These are phyloP conservation scores for Cylindrodendrum hubeiense DNA, from an alignment of 2,329 filamentous ascomycete species.

Conservation along the genomic window DNA sequence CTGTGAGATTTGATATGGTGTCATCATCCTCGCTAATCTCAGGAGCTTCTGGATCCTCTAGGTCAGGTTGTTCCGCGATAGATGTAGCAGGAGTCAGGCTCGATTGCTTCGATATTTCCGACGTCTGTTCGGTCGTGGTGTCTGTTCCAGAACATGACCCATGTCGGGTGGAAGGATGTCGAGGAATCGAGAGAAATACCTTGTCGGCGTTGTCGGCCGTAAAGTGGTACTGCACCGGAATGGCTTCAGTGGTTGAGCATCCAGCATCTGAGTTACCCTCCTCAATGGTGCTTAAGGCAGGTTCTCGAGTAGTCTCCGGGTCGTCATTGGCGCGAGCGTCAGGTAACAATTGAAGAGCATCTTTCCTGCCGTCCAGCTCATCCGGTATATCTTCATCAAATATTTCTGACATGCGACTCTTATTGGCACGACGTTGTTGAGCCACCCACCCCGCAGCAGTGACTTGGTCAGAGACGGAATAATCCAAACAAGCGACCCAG, in stretches of 20 bases:
- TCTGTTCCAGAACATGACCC: constrained; percentile 8
- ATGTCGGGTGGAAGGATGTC: neutral
- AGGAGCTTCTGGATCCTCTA: neutral
- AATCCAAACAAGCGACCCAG: constrained; percentile 5
- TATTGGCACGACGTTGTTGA: constrained; percentile 25
- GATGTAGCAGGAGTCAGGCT: constrained; percentile 21
- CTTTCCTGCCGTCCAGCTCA: neutral
- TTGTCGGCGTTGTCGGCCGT: neutral
- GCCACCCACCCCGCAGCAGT: constrained; percentile 26
- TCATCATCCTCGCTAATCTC: constrained; percentile 28
- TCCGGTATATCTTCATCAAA: neutral
- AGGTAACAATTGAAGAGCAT: too few relatives aligned
- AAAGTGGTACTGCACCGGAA: neutral
- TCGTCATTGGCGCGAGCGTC: neutral
- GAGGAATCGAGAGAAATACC: neutral
- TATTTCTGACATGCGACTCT: neutral
- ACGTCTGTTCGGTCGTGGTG: neutral
- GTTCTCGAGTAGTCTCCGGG: neutral
- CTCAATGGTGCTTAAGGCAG: constrained; percentile 26
- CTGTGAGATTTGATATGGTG: constrained; percentile 23
- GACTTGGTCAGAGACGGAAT: constrained; percentile 23
- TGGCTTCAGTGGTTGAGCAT: constrained; percentile 6
- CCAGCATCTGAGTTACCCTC: constrained; percentile 28
- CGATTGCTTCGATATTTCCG: neutral
- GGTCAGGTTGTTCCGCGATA: neutral